Base-by-base conservation (phyloP, 176 grass and related monocot genomes). In the Avena eriantha region DNA sequence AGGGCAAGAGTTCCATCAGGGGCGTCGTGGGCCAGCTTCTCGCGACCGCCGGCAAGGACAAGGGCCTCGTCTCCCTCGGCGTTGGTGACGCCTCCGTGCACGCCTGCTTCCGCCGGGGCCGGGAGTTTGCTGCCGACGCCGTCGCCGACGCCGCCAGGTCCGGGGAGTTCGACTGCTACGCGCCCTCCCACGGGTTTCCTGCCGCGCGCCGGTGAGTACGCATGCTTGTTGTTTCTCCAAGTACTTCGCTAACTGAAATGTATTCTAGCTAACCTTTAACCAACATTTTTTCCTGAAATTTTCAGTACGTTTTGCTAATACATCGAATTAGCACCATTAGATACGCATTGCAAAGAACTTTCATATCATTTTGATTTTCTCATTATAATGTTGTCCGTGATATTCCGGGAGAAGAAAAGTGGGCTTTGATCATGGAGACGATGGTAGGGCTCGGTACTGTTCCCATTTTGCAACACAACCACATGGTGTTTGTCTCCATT, bases 21-120 rank as follows among this genome's bases (percentile, higher is more conserved):
- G 90, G 94, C 5, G 76, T 94, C 43, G 80, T 98, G 4, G 90
- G 60, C 9, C 82, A 96, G 77, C 84, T 98, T 47, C 78, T 96
- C 4, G 14, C 22, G 7, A 16, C 11, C 18, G 76, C 77, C 14
- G 80, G 61, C 61, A 21, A 0, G 65, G 21, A 13, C 12, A 94
- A 57, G 85, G 15, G 50, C 69, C 90, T 98, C 64, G 85, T 98
- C 50, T 96, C 93, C 10, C 89, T 98, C 69, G 97, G 97, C 69
- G 90, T 98, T 53, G 97, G 97, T 11, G 97, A 98, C 87, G 93
- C 97, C 12, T 83, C 97, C 2, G 34, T 79, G 11, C 91, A 92
- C 86, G 82, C 80, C 0, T 98, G 94, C 86, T 98, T 98, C 85
- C 90, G 89, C 16, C 66, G 69, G 23, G 92, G 94, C 21, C 80